Percentiles rank a stretch among this genome's conserved stretches.
Conservation (phyloP, 2,329 filamentous ascomycete genomes). For the Cordyceps javanica region DNA sequence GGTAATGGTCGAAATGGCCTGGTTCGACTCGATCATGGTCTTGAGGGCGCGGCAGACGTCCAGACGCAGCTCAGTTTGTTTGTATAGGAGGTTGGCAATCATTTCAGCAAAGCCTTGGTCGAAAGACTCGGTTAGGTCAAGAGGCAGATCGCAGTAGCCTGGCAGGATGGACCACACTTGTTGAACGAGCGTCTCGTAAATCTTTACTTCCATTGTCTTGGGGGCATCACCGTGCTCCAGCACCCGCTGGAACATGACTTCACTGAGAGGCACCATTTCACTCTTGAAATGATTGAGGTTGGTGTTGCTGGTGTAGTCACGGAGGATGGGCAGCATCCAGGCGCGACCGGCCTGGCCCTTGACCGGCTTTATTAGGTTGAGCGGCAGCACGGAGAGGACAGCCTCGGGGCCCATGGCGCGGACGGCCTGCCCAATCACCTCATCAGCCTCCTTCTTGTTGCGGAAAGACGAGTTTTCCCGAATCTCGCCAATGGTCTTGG, state of each 20-base stretch:
- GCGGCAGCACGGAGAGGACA: constrained; percentile 73
- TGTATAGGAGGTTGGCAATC: constrained; percentile 84
- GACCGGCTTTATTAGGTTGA: constrained; percentile 76
- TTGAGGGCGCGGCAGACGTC: constrained; percentile 85
- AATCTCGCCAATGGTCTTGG: constrained; percentile 77
- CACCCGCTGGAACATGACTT: constrained; percentile 82
- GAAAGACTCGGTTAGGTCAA: constrained; percentile 71
- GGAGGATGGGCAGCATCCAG: constrained; percentile 88
- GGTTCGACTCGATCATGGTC: constrained; percentile 85
- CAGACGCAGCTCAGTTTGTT: constrained; percentile 78
- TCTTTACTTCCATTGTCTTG: constrained; percentile 95
- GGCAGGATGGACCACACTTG: constrained; percentile 93
- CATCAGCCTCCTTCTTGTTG: constrained; percentile 91
- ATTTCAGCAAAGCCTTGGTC: constrained; percentile 87
- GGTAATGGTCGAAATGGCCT: constrained; percentile 67
- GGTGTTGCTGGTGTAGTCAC: constrained; percentile 86
- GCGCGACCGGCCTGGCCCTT: constrained; percentile 77
- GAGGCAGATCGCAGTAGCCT: constrained; percentile 87
- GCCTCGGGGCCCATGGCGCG: constrained; percentile 79
- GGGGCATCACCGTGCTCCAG: constrained; percentile 74
- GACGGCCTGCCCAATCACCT: constrained; percentile 81
- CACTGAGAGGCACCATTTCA: constrained; percentile 84
- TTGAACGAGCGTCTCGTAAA: constrained; percentile 92
- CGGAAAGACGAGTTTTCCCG: constrained; percentile 82
- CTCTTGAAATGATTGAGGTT: constrained; percentile 76